phyloP scores from a whole-genome alignment of 805 yeast genomes.

The Zygosaccharomyces siamensis region DNA sequence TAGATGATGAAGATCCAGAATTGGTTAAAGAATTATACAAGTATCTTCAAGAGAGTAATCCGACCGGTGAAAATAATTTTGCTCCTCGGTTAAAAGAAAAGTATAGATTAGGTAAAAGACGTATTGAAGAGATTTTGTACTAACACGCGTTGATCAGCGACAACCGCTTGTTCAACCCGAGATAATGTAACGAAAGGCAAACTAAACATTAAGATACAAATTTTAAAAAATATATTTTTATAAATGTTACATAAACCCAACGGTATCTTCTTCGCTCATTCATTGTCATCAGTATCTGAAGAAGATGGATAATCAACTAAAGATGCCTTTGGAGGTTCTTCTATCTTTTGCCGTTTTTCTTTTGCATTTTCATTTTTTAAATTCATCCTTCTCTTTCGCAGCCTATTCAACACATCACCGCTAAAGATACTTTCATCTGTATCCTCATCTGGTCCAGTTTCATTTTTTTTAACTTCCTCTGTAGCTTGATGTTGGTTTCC shows the following conservation, averaged over 20 bases:
- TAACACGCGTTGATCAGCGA: constrained; percentile 1
- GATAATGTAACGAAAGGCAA: background rate
- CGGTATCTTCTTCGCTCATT: background rate
- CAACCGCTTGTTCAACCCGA: too few species aligned
- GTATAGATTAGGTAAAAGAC: constrained; percentile 17
- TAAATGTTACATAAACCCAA: background rate
- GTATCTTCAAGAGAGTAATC: constrained; percentile 37
- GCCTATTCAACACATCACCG: constrained; percentile 6
- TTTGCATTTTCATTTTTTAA: background rate
- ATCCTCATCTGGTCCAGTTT: background rate
- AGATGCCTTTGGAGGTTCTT: background rate
- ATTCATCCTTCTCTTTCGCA: constrained; percentile 12
- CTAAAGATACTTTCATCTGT: constrained; percentile 1
- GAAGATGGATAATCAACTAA: constrained; percentile 14
- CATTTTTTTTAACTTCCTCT: background rate
- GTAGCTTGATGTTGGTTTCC: constrained; percentile 1
- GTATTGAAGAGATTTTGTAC: constrained; percentile 14
- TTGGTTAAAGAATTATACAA: constrained; percentile 41
- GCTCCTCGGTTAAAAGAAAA: constrained; percentile 12
- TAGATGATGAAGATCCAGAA: constrained; percentile 52
- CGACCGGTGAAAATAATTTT: constrained; percentile 17
- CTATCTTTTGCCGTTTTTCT: background rate
- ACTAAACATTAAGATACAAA: background rate
- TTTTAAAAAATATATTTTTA: background rate
- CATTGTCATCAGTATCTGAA: constrained; percentile 8